Percentiles rank a stretch among this genome's conserved stretches.
Evolutionary conservation across 768 basidiomycete genomes (phyloP).

Genomic region (Infundibulicybe gibba): DNA sequence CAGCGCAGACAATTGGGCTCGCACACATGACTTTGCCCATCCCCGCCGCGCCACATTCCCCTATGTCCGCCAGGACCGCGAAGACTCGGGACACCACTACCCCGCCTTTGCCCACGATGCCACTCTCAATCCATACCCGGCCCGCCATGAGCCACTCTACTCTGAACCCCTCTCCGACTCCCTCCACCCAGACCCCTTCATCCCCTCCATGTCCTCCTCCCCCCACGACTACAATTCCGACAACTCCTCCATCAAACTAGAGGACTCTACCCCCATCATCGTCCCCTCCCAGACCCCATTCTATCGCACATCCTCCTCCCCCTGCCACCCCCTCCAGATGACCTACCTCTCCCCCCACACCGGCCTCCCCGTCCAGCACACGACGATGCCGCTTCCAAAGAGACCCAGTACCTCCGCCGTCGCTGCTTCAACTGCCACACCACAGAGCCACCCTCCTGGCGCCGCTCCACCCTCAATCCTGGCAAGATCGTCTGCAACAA

Average conservation of each 20-base stretch:
- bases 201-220: conserved; percentile 29
- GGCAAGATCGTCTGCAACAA: conserved; percentile 96
- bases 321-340: conserved; percentile 30
- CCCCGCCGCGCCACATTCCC: conserved; percentile 73
- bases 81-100: conserved; percentile 40
- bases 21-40: conserved; percentile 41
- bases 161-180: conserved; percentile 25
- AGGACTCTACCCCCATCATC: conserved; percentile 56
- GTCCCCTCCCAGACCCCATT: conserved; percentile 58
- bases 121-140: conserved; percentile 25
- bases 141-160: conserved; percentile 32
- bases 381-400: conserved; percentile 86
- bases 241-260: conserved; percentile 56
- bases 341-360: conserved; percentile 36
- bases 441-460: conserved; percentile 87
- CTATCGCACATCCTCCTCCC: conserved; percentile 33
- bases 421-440: conserved; percentile 92
- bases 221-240: conserved; percentile 44
- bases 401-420: conserved; percentile 86
- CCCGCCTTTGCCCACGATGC: conserved; percentile 37
- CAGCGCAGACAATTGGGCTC: not conserved
- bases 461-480: conserved; percentile 82
- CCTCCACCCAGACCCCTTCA: conserved; percentile 30
- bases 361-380: conserved; percentile 77
- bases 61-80: conserved; percentile 70